Evolutionary conservation across 176 grass and related monocot species (phyloP).

Genomic region (Oryza australiensis): DNA sequence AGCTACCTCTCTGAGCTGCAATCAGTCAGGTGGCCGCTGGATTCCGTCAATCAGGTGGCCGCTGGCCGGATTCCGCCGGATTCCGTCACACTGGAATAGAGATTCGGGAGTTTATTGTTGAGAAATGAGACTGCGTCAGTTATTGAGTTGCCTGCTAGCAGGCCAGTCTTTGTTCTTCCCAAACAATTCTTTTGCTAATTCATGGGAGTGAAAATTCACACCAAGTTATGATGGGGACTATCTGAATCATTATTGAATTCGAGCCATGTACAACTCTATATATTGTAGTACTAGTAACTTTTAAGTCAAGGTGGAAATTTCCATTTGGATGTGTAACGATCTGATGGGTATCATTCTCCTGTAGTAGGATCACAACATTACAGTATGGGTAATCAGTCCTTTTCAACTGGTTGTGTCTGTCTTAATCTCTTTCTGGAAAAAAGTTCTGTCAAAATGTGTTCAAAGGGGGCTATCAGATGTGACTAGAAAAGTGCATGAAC

Average conservation of each 20-base stretch:
- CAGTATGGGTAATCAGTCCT: background rate
- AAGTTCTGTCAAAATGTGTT: background rate
- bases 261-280: background rate
- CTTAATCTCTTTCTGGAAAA: background rate
- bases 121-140: constrained; percentile 54
- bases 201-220: background rate
- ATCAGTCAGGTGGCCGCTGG: too few species aligned
- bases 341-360: background rate
- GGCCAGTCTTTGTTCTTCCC: background rate
- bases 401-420: background rate
- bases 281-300: background rate
- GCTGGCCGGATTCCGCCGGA: too few species aligned
- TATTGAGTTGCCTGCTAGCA: background rate
- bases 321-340: background rate
- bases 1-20: too few species aligned
- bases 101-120: constrained; percentile 87
- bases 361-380: background rate
- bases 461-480: background rate
- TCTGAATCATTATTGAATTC: background rate
- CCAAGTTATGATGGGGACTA: background rate
- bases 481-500: background rate
- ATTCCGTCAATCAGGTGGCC: too few species aligned
- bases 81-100: constrained; percentile 96
- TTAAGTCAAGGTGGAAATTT: background rate
- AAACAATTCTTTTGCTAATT: background rate